These are phyloP conservation scores for Vaccinium corymbosum DNA, from an alignment of 148 eudicot species.

Conservation along the genomic window DNA sequence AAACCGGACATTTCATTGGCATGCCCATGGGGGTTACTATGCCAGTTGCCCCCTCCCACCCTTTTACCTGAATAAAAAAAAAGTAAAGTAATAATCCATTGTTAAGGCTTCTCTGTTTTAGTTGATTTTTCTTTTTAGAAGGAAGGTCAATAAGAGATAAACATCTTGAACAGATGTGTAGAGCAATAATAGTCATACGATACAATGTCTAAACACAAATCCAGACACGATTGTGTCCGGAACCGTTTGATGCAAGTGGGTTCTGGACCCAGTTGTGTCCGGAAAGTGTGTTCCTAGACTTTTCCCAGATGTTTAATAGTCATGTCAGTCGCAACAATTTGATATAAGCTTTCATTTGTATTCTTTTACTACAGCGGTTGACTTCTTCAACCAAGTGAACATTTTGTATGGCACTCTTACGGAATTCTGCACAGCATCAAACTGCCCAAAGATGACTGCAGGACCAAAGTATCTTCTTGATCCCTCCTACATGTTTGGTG, in stretches of 20 bases:
- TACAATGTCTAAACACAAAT: too few relatives aligned
- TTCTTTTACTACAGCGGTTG: background rate
- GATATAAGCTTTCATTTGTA: background rate
- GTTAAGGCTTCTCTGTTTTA: background rate
- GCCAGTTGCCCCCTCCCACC: too few relatives aligned
- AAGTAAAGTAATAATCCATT: background rate
- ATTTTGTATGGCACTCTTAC: constrained; percentile 8
- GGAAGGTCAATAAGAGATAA: background rate
- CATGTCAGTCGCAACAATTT: background rate
- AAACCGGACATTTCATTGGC: too few relatives aligned
- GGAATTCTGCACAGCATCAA: background rate
- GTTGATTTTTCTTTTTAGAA: background rate
- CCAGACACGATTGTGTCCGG: too few relatives aligned
- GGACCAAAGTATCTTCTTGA: constrained; percentile 28
- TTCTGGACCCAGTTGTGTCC: too few relatives aligned
- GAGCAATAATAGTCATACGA: too few relatives aligned
- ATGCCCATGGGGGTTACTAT: too few relatives aligned
- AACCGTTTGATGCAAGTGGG: too few relatives aligned
- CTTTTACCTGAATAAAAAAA: too few relatives aligned
- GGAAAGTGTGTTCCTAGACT: too few relatives aligned
- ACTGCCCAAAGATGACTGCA: constrained; percentile 11
- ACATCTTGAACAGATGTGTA: background rate
- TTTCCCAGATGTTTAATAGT: background rate
- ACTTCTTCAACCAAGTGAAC: constrained; percentile 9
- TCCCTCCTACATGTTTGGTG: background rate